Base-by-base conservation (phyloP, 371 early-diverging fungal genomes). In the Globomyces sp. region DNA sequence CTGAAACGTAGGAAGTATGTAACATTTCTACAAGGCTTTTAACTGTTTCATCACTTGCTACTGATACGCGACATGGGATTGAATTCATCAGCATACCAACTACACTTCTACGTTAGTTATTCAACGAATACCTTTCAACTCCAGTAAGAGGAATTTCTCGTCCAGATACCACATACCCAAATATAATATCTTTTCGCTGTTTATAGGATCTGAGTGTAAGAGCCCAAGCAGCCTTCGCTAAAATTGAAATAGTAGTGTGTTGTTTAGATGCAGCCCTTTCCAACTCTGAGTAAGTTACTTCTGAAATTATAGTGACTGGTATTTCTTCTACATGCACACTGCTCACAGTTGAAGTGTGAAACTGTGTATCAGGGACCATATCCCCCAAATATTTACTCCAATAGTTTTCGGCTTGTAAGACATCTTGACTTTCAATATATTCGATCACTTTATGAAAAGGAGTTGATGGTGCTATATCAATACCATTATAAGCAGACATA, bases 161-260 rank as follows among this genome's bases (percentile, higher is more conserved):
- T 36, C 76, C 76, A 8, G 76, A 68, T 11, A 64, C 10, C 5
- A 74, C 64, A 47, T 44, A 11, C 2, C 64, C 76, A 61, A 76
- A 76, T 3, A 70, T 39, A 48, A 76, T 67, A 53, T 70, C 70
- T 34, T 73, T 40, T 40, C 52, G 6, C 40, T 53, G 41, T 6
- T 55, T 5, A 60, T 57, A 70, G 13, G 10, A 8, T 10, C 50
- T 45, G 13, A 76, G 67, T 2, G 65, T 58, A 41, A 70, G 39
- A 3, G 70, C 70, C 75, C 75, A 75, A 6, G 69, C 65, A 2
- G 68, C 68, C 39, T 66, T 53, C 57, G 50, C n/a, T 6, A 70
- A 3, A 3, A 65, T 45, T 4, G 65, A 13, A 8, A 41, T 10
- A 40, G 74, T 74, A 13, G 68, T 68, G 4, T 58, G 58, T 24